Base-by-base conservation (phyloP, 257 asterid species). In the Plantago ovata region DNA sequence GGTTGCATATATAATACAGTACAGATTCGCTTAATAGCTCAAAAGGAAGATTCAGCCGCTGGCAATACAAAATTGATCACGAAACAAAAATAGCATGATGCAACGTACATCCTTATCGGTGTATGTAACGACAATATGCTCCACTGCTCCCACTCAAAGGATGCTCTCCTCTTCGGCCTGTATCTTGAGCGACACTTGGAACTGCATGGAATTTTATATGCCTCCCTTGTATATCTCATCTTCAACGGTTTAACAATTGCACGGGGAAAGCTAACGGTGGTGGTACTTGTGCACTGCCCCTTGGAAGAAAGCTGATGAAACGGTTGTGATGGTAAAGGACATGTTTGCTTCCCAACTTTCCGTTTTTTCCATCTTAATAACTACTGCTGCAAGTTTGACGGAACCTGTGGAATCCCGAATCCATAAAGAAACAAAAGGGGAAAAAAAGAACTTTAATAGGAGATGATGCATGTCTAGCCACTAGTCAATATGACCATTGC, bases 91-190 rank as follows among this genome's bases (percentile, higher is more conserved):
- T 33, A 13, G n/a, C 50, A 41, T 18, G 16, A 22, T 6, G n/a
- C 15, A 18, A 50, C 63, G n/a, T 64, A 71, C 65, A 49, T 55
- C 32, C 23, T 50, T 41, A 89, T 14, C 14, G 80, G 95, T 11
- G 73, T 69, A 56, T 85, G 95, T 56, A 76, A 71, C 23, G 95
- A 89, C 65, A 89, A 61, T 80, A 89, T 74, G 64, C 60, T 82
- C 60, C 76, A 65, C 66, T 73, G 60, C 55, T 69, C 83, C 53
- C 46, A 12, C 42, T 39, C 73, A 38, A 38, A 20, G 20, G 24
- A 45, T 61, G 38, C 24, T 63, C 69, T 78, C 77, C 56, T 69
- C 63, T 79, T 84, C 18, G 75, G 56, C 49, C 15, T 62, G 2
- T 64, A 73, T 66, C 74, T 75, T 38, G 1, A 58, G 53, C 63